Conservation (phyloP, 495 filamentous ascomycete genomes). For the Penicillium macrosclerotiorum region DNA sequence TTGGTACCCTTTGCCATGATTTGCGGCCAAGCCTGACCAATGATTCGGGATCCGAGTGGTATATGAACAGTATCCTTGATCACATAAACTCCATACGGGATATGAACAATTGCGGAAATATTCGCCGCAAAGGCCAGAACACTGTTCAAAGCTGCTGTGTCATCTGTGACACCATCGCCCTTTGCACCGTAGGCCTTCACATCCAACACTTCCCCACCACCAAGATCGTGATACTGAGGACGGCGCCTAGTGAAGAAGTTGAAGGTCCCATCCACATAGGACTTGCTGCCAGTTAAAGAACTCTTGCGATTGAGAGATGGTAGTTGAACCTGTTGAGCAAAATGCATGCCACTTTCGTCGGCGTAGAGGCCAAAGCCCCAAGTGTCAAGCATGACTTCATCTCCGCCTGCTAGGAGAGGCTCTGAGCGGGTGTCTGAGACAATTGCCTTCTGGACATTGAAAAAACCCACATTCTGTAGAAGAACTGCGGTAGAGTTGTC, state of each 20-base stretch:
- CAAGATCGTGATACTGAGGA: slow-evolving; percentile 27
- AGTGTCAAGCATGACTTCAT: slow-evolving; percentile 48
- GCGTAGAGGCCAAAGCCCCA: slow-evolving; percentile 34
- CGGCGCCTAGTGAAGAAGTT: slow-evolving; percentile 14
- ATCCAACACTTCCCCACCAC: slow-evolving; percentile 53
- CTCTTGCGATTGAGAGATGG: slow-evolving; percentile 12
- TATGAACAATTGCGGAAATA: slow-evolving; percentile 59
- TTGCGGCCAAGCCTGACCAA: slow-evolving; percentile 79
- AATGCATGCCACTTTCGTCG: background rate
- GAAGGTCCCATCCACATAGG: no score
- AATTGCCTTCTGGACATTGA: slow-evolving; percentile 11
- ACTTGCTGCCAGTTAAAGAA: no score
- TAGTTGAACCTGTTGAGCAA: slow-evolving; percentile 2
- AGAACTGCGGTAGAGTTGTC: slow-evolving; percentile 25
- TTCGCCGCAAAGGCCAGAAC: slow-evolving; percentile 57
- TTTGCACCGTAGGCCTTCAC: slow-evolving; percentile 66
- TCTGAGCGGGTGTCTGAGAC: background rate
- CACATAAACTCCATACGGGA: slow-evolving; percentile 80
- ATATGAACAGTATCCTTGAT: slow-evolving; percentile 73
- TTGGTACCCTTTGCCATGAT: slow-evolving; percentile 71
- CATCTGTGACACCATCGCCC: slow-evolving; percentile 59
- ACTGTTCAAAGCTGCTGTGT: slow-evolving; percentile 57
- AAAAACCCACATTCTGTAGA: slow-evolving; percentile 17
- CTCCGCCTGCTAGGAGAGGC: slow-evolving; percentile 19
- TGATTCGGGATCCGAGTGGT: slow-evolving; percentile 56